A percentile compares a stretch with the other conserved stretches of the same genome.
phyloP scores from a whole-genome alignment of 192 early-diverging fungal genomes.

The Geranomyces variabilis region DNA sequence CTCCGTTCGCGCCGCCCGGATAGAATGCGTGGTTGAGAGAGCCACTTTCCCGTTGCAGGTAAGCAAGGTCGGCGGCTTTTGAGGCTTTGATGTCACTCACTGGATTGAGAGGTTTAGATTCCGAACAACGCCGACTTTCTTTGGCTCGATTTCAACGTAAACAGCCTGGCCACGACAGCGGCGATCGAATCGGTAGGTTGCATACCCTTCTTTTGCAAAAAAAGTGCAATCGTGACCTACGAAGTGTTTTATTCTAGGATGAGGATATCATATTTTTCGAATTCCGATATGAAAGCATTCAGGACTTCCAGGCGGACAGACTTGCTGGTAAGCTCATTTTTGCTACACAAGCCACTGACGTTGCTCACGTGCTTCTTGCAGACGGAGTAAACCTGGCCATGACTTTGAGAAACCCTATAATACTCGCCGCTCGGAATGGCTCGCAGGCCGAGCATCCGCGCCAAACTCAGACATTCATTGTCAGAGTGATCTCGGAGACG shows the following conservation, averaged over 20 bases:
- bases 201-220: too few relatives aligned
- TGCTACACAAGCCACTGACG: neutral
- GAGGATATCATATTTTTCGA: neutral
- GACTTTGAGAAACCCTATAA: neutral
- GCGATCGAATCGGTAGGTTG: neutral
- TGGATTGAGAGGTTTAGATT: too few relatives aligned
- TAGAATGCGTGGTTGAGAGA: constrained; percentile 10
- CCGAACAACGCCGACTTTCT: neutral
- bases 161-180: neutral
- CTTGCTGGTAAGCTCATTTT: neutral
- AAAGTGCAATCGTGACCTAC: too few relatives aligned
- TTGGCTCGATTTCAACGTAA: constrained; percentile 5
- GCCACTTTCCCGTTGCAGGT: too few relatives aligned
- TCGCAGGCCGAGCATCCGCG: neutral
- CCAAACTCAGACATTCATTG: neutral
- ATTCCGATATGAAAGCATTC: neutral
- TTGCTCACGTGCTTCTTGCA: neutral
- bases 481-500: neutral
- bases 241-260: neutral
- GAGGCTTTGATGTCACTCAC: too few relatives aligned
- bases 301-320: neutral
- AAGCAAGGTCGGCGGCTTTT: too few relatives aligned
- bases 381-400: neutral
- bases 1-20: neutral
- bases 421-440: constrained; percentile 3